Evolutionary conservation across 352 stramenopile genomes (phyloP).

Genomic region (Globisporangium radiosum): DNA sequence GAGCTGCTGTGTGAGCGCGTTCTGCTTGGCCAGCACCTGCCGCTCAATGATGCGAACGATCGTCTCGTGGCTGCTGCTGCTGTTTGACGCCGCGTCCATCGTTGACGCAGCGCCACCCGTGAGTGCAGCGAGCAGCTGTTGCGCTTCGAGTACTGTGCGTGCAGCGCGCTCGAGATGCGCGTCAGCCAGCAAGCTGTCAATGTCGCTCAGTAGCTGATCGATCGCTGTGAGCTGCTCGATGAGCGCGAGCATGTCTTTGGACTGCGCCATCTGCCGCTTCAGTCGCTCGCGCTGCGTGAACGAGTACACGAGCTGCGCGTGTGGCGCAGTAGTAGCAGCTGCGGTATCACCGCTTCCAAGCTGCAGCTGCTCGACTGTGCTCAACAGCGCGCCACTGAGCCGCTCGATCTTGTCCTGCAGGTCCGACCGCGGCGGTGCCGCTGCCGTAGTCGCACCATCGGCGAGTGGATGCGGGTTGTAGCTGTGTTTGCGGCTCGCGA

Average conservation of each 20-base stretch:
- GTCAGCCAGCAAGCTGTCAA: conserved; percentile 40
- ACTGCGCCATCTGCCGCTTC: conserved; percentile 56
- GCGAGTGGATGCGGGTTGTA: conserved; percentile 5
- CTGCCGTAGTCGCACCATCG: not conserved
- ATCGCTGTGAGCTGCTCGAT: conserved; percentile 67
- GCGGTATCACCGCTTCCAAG: conserved; percentile 7
- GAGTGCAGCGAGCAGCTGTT: conserved; percentile 29
- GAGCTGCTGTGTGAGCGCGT: conserved; percentile 37
- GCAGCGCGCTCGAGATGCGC: conserved; percentile 41
- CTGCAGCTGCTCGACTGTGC: conserved; percentile 47
- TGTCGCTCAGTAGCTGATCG: conserved; percentile 38
- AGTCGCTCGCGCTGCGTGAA: conserved; percentile 54
- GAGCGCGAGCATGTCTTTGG: conserved; percentile 46
- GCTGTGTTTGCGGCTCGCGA: conserved; percentile 1
- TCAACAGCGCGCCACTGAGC: conserved; percentile 35
- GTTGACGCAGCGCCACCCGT: not conserved
- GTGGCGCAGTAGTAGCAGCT: conserved; percentile 6
- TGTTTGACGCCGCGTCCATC: no score
- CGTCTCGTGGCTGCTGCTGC: conserved; percentile 24
- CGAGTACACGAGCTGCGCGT: conserved; percentile 40
- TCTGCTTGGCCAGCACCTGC: conserved; percentile 51
- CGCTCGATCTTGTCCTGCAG: conserved; percentile 41
- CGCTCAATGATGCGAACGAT: conserved; percentile 17
- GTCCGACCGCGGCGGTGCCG: conserved; percentile 22
- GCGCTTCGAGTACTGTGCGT: conserved; percentile 26